Conservation (phyloP, 352 stramenopile genomes). For the Phytophthora pinifolia region DNA sequence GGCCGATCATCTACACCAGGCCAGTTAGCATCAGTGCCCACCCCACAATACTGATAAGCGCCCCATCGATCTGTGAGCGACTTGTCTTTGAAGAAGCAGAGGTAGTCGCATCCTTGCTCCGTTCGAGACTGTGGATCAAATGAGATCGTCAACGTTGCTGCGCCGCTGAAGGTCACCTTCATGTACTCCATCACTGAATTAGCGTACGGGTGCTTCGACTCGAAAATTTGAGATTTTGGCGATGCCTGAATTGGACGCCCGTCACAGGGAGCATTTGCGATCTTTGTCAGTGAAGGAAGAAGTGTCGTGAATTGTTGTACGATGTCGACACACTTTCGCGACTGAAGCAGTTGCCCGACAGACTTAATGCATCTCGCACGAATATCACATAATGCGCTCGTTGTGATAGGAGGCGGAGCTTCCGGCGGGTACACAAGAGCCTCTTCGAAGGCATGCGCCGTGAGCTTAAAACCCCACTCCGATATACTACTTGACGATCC, state of each 20-base stretch:
- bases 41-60: constrained; percentile 62
- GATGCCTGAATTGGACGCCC: constrained; percentile 51
- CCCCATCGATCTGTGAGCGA: constrained; percentile 66
- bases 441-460: constrained; percentile 65
- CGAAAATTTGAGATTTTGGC: constrained; percentile 64
- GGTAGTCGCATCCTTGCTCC: constrained; percentile 76
- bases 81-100: constrained; percentile 87
- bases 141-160: constrained; percentile 57
- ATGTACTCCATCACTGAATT: constrained; percentile 84
- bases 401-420: constrained; percentile 38
- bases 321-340: constrained; percentile 13
- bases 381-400: constrained; percentile 57
- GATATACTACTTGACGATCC: constrained; percentile 34
- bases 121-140: constrained; percentile 74
- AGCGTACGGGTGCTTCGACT: constrained; percentile 85
- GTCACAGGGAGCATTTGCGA: constrained; percentile 48
- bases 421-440: constrained; percentile 52
- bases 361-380: constrained; percentile 61
- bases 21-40: constrained; percentile 74
- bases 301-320: constrained; percentile 25
- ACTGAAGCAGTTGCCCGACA: constrained; percentile 33
- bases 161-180: constrained; percentile 71
- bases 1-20: constrained; percentile 60
- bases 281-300: constrained; percentile 34
- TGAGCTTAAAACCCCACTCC: constrained; percentile 87